Base-by-base conservation (phyloP, 768 basidiomycete species). In the Peribolospora kevripleyi region DNA sequence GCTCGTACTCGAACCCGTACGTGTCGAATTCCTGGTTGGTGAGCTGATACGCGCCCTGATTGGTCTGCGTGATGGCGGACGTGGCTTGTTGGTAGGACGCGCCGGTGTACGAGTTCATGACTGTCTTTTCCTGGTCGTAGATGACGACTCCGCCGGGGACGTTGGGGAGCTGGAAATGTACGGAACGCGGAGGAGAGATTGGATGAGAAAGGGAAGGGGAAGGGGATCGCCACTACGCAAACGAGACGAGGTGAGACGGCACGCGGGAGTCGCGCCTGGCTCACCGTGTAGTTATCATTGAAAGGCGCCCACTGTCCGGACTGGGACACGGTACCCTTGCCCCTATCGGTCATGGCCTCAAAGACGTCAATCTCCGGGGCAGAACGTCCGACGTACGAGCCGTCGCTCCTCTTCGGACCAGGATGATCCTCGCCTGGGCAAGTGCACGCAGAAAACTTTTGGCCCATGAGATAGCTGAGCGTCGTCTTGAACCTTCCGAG, bases 361-460 rank as follows among this genome's bases (percentile, higher is more conserved):
- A 51, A 51, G 50, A 51, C 11, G 71, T 91, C 87, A 46, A 90
- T 87, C 67, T 91, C 86, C 2, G 86, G 86, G 4, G 86, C 82
- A 39, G 80, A 66, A 51, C 86, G 76, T 0, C 54, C 55, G 13
- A 48, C 39, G 45, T 38, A 55, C 2, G 45, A 46, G 4, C 42
- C 49, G 55, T 48, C 37, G 3, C 40, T 5, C n/a, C 47, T 42
- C 1, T 4, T 51, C 7, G 55, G 55, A 2, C 55, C 55, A 9
- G 55, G 55, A 14, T 55, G 55, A 37, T 78, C 71, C 67, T 90
- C 82, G 37, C 79, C 78, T 9, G 72, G 67, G 64, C 91, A 95
- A 2, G 91, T 95, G 67, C 91, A 95, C 49, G 82, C 72, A 5
- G 83, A 85, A 38, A 93, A 70, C 53, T 78, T 75, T 65, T 93